Evolutionary conservation across 305 asterid genomes (phyloP).

Genomic region (Solanum hybrid): DNA sequence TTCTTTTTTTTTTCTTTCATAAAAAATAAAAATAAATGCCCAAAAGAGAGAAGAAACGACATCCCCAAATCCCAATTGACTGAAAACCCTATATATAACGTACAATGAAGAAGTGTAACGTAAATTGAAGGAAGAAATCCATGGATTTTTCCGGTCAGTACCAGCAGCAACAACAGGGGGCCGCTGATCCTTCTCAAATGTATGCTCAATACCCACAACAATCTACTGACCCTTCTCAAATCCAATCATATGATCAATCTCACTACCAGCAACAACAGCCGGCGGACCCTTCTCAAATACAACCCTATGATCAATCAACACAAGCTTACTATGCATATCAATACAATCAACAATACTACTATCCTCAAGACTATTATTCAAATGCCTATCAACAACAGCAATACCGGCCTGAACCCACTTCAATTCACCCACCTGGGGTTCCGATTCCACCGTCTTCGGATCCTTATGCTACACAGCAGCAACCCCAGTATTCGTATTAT

Average conservation of each 20-base stretch:
- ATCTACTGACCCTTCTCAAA: neutral
- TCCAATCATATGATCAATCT: neutral
- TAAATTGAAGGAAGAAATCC: neutral
- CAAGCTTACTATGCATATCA: conserved; percentile 18
- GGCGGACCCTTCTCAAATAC: conserved; percentile 15
- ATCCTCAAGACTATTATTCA: neutral
- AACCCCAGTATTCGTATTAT: neutral
- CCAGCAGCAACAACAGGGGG: neutral
- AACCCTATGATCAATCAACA: conserved; percentile 15
- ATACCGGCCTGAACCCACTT: neutral
- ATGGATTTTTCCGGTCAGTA: neutral
- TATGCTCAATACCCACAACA: neutral
- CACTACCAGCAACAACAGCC: neutral
- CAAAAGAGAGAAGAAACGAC: neutral
- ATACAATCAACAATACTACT: neutral
- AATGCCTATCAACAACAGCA: conserved; percentile 8
- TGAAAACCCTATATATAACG: neutral
- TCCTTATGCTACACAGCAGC: neutral
- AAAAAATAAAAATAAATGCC: too few species aligned
- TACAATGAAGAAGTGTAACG: neutral
- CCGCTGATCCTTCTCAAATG: neutral
- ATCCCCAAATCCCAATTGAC: neutral
- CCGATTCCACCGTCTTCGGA: neutral
- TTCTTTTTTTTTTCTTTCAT: too few species aligned
- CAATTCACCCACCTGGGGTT: conserved; percentile 14